Conservation (phyloP, 1,139 yeast genomes). For the Eremothecium cymbalariae region DNA sequence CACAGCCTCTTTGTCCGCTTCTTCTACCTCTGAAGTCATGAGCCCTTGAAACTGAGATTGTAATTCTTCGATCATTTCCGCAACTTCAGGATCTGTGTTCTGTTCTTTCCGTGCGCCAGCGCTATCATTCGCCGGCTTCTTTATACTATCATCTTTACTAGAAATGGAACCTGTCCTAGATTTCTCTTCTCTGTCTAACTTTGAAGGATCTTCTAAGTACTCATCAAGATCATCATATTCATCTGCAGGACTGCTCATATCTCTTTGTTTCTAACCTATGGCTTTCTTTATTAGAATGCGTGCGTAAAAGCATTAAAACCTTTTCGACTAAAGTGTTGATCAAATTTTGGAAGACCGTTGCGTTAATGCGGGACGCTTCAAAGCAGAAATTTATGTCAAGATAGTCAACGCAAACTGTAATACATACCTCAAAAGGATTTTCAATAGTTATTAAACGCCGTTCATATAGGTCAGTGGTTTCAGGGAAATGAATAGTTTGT, state of each 20-base stretch:
- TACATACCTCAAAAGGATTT: background rate
- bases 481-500: slow-evolving; percentile 41
- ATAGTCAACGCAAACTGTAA: no score
- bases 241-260: slow-evolving; percentile 32
- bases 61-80: slow-evolving; percentile 23
- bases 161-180: slow-evolving; percentile 2
- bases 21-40: slow-evolving; percentile 21
- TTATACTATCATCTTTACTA: slow-evolving; percentile 3
- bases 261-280: background rate
- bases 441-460: no score
- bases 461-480: no score
- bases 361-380: no score
- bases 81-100: slow-evolving; percentile 19
- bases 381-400: no score
- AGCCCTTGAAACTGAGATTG: slow-evolving; percentile 23
- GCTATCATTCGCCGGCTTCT: slow-evolving; percentile 1
- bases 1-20: slow-evolving; percentile 38
- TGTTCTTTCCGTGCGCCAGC: slow-evolving; percentile 4
- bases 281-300: no score
- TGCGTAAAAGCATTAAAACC: no score
- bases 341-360: no score
- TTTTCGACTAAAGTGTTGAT: no score
- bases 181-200: slow-evolving; percentile 22
- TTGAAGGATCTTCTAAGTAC: slow-evolving; percentile 67
- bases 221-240: slow-evolving; percentile 72